phyloP scores from a whole-genome alignment of 2,329 filamentous ascomycete genomes.

The Byssoonygena ceratinophila region DNA sequence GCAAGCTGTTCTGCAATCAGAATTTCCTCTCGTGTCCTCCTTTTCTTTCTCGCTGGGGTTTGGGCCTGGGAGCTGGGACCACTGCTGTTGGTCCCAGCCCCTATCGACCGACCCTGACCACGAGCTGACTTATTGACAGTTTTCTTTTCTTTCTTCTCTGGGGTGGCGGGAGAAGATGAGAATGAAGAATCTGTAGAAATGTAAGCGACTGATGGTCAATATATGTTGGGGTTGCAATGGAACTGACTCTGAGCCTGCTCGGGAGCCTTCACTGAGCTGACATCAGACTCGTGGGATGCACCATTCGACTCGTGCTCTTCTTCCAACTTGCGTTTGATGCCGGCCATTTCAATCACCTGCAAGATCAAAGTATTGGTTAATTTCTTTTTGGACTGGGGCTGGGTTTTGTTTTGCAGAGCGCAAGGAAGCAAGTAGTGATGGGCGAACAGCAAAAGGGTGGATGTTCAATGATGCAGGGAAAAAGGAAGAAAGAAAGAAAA shows the following conservation, averaged over 20 bases:
- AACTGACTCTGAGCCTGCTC: background rate
- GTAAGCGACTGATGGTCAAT: background rate
- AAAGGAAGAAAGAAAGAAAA: background rate
- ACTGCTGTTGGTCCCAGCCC: background rate
- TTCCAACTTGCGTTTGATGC: slow-evolving; percentile 9
- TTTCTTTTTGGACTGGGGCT: no score
- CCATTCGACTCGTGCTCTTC: background rate
- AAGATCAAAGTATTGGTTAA: background rate
- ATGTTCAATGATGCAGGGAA: background rate
- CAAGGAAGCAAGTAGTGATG: background rate
- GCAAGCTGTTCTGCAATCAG: slow-evolving; percentile 3
- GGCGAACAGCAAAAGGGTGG: background rate
- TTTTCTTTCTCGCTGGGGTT: slow-evolving; percentile 5
- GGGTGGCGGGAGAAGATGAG: background rate
- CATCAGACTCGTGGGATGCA: background rate
- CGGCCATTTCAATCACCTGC: slow-evolving; percentile 4
- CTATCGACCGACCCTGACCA: background rate
- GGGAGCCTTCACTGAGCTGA: background rate
- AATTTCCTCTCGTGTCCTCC: slow-evolving; percentile 11
- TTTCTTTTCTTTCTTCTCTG: background rate
- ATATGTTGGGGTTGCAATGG: background rate
- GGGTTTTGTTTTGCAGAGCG: no score
- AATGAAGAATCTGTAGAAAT: background rate
- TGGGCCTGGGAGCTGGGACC: background rate
- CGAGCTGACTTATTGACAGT: background rate